Base-by-base conservation (phyloP, 2,329 filamentous ascomycete species). In the Cordyceps javanica region DNA sequence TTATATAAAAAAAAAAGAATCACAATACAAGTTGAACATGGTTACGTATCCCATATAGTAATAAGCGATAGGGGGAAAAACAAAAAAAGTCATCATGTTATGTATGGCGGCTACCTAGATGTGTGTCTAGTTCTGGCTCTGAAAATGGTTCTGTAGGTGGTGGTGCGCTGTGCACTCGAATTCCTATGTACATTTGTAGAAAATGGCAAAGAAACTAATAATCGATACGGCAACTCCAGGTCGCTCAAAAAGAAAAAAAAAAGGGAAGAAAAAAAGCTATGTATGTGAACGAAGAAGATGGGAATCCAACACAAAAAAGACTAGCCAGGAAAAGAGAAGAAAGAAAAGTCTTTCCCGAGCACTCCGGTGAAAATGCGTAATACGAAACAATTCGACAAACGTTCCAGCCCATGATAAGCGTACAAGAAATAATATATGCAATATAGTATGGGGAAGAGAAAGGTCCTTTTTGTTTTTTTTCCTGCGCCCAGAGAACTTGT, bases 331-430 rank as follows among this genome's bases (percentile, higher is more conserved):
- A 53, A 28, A 45, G 23, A 25, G 2, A 19, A 21, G 16, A 46
- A 16, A 46, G 8, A 41, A 48, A 36, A 45, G 11, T 55, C 39
- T 44, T 44, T 45, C 51, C 51, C 39, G 45, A 36, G n/a, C 8
- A 45, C 51, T 42, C 39, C 41, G 30, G 11, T 55, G 51, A 45
- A 55, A 55, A 45, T 55, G 51, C 39, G 14, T 16, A 36, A 55
- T 28, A 7, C 23, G 25, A 28, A 42, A 41, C n/a, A n/a, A 53
- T 53, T 53, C 23, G 48, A 51, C 34, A 51, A 30, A 41, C 16
- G 19, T 42, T 44, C 38, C 36, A 42, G 25, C 50, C 34, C 19
- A 23, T 53, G 26, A 21, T 53, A 53, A 19, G 38, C 36, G 28
- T 53, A 53, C 50, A 53, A 34, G 26, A 44, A 42, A 38, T 2